Evolutionary conservation across 2,329 filamentous ascomycete species (phyloP).

Genomic region (Coleophoma eucalyptorum): DNA sequence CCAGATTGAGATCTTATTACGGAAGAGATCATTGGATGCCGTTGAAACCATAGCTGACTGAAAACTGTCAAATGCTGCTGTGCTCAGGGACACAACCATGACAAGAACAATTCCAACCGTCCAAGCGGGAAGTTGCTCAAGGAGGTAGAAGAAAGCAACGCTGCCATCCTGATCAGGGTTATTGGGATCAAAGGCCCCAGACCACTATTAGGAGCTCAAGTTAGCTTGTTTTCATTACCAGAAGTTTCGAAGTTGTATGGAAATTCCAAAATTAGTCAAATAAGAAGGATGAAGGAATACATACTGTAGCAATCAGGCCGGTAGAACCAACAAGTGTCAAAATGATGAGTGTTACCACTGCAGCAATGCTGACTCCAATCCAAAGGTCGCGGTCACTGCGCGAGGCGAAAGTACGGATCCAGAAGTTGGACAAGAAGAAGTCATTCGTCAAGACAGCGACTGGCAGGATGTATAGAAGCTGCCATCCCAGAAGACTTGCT

Average conservation of each 20-base stretch:
- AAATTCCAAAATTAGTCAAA: too few relatives aligned
- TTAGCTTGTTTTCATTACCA: not conserved
- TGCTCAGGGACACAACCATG: slow-evolving; percentile 75
- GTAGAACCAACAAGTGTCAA: slow-evolving; percentile 69
- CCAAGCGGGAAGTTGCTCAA: slow-evolving; percentile 71
- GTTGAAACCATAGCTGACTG: slow-evolving; percentile 85
- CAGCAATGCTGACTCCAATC: slow-evolving; percentile 69
- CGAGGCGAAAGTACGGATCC: slow-evolving; percentile 79
- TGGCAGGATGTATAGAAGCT: slow-evolving; percentile 79
- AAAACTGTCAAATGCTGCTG: slow-evolving; percentile 74
- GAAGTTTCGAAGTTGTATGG: too few relatives aligned
- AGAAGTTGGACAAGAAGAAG: slow-evolving; percentile 82
- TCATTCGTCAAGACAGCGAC: slow-evolving; percentile 80
- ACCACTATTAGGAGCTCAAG: slow-evolving; percentile 46
- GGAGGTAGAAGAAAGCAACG: slow-evolving; percentile 71
- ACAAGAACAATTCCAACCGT: slow-evolving; percentile 79
- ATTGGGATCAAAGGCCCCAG: slow-evolving; percentile 62
- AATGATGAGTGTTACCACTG: slow-evolving; percentile 61
- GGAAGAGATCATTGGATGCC: slow-evolving; percentile 79
- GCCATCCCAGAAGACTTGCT: slow-evolving; percentile 72
- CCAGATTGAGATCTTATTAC: slow-evolving; percentile 75
- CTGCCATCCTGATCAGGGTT: slow-evolving; percentile 59
- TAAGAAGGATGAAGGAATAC: not conserved
- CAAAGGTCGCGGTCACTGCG: slow-evolving; percentile 75
- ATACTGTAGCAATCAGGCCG: slow-evolving; percentile 63